These are phyloP conservation scores for Saturnispora kantuleensis DNA, from an alignment of 805 yeast species.

Conservation along the genomic window DNA sequence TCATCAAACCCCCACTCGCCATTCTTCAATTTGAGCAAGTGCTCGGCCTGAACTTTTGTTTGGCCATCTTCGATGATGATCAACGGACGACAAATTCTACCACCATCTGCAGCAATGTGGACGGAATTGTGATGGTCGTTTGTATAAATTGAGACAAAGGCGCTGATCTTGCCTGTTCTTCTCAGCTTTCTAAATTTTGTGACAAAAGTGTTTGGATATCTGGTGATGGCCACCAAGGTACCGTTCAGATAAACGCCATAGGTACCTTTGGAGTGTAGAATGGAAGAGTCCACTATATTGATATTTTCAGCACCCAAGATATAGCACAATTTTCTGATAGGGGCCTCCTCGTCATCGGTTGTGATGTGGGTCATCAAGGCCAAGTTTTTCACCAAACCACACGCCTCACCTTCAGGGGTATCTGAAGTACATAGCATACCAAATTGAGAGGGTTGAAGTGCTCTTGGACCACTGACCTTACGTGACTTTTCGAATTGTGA, in stretches of 20 bases:
- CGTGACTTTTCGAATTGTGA: constrained; percentile 98
- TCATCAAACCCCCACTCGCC: constrained; percentile 89
- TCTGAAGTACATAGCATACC: constrained; percentile 99
- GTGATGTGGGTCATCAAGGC: constrained; percentile 99
- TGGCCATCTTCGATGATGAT: constrained; percentile 72
- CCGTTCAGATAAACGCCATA: constrained; percentile 89
- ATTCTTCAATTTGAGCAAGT: constrained; percentile 47
- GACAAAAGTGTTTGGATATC: constrained; percentile 80
- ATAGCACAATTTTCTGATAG: constrained; percentile 67
- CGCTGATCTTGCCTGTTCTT: constrained; percentile 77
- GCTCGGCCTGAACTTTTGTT: constrained; percentile 63
- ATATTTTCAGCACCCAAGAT: constrained; percentile 87
- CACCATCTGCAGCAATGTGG: constrained; percentile 98
- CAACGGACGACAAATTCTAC: constrained; percentile 93
- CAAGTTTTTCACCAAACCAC: constrained; percentile 94
- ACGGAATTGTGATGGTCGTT: constrained; percentile 88
- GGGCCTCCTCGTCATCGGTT: constrained; percentile 93
- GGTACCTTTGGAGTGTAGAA: constrained; percentile 66
- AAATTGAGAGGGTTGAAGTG: constrained; percentile 96
- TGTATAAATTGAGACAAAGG: constrained; percentile 82
- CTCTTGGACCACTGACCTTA: constrained; percentile 97
- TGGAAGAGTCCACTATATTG: constrained; percentile 68
- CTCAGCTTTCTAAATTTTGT: constrained; percentile 67
- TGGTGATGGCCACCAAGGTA: constrained; percentile 83
- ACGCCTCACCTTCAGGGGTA: constrained; percentile 99